A percentile compares a stretch with the other conserved stretches of the same genome.
phyloP scores from a whole-genome alignment of 2,329 filamentous ascomycete genomes.

The Whalleya microplaca region DNA sequence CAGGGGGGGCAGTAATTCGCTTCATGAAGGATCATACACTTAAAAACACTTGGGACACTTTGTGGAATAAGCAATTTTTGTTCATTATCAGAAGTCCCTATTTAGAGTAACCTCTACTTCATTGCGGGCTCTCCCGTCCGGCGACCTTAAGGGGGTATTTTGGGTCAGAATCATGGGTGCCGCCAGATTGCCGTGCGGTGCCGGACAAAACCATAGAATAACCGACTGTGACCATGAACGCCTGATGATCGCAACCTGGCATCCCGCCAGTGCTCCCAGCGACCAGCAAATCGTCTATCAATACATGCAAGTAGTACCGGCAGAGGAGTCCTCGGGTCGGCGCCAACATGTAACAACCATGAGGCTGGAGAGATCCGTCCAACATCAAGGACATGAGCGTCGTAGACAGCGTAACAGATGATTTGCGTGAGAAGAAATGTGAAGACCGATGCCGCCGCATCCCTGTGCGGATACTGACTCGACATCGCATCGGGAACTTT shows the following conservation, averaged over 20 bases:
- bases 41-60: neutral
- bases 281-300: conserved; percentile 39
- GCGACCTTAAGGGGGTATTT: conserved; percentile 39
- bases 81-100: conserved; percentile 40
- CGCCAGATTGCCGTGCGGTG: conserved; percentile 39
- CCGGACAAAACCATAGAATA: conserved; percentile 35
- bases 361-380: conserved; percentile 23
- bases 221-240: conserved; percentile 41
- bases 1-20: neutral
- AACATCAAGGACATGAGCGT: conserved; percentile 27
- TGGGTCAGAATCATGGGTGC: conserved; percentile 41
- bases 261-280: conserved; percentile 32
- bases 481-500: conserved; percentile 39
- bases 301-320: conserved; percentile 38
- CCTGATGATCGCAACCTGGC: conserved; percentile 37
- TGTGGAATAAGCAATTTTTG: conserved; percentile 29
- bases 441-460: conserved; percentile 34
- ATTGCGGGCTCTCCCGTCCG: conserved; percentile 34
- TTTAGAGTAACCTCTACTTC: conserved; percentile 36
- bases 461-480: conserved; percentile 23
- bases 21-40: neutral
- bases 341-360: conserved; percentile 21
- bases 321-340: conserved; percentile 26
- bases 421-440: conserved; percentile 33
- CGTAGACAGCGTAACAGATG: conserved; percentile 28